A percentile compares a stretch with the other conserved stretches of the same genome.
phyloP scores from a whole-genome alignment of 1,284 basidiomycete genomes.

The Leccinum laetum region DNA sequence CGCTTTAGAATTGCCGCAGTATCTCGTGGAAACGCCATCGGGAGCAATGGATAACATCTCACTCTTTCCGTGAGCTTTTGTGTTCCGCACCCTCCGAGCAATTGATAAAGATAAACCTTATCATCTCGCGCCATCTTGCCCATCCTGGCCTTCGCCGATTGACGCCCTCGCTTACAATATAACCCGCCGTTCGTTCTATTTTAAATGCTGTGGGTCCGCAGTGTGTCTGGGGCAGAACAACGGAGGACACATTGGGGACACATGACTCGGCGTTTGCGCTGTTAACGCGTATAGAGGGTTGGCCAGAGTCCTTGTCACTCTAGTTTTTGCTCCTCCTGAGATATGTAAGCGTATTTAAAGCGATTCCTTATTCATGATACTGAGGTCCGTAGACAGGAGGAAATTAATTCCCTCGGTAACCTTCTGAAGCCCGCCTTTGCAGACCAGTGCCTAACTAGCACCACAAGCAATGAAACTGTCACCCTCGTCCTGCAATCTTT shows the following conservation, averaged over 20 bases:
- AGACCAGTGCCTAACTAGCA: background rate
- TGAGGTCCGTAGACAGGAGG: slow-evolving; percentile 2
- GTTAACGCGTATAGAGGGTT: background rate
- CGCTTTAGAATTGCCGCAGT: slow-evolving; percentile 47
- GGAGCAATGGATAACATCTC: slow-evolving; percentile 23
- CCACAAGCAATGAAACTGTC: background rate
- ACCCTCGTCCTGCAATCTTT: background rate
- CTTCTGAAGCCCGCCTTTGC: background rate
- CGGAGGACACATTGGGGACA: slow-evolving; percentile 16
- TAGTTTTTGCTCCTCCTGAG: background rate
- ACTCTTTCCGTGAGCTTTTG: slow-evolving; percentile 63
- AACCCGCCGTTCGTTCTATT: slow-evolving; percentile 60
- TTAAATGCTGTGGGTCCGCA: slow-evolving; percentile 45
- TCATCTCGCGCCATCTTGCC: slow-evolving; percentile 46
- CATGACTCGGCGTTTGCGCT: background rate
- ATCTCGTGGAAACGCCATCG: slow-evolving; percentile 40
- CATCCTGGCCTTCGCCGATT: slow-evolving; percentile 66
- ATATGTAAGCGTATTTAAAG: background rate
- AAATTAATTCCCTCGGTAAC: slow-evolving; percentile 7
- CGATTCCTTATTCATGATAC: background rate
- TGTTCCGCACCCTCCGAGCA: slow-evolving; percentile 51
- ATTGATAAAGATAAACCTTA: slow-evolving; percentile 53
- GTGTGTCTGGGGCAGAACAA: slow-evolving; percentile 20
- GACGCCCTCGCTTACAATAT: slow-evolving; percentile 48
- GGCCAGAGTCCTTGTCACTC: slow-evolving; percentile 2